These are phyloP conservation scores for Debaryomycetaceae sp. DNA, from an alignment of 1,139 yeast species.

Conservation along the genomic window DNA sequence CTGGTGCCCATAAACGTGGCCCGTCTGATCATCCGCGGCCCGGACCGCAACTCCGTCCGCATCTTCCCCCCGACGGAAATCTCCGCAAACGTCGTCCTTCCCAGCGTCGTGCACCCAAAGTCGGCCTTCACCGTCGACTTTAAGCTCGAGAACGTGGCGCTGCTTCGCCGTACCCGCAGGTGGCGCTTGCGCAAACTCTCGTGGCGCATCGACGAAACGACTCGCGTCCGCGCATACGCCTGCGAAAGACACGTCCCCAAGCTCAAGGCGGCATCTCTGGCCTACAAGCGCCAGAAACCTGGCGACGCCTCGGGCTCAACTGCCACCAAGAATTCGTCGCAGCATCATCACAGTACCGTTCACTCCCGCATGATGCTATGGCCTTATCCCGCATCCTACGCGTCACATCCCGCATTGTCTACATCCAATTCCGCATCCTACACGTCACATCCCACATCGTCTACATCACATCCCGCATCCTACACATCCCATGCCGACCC, in stretches of 20 bases:
- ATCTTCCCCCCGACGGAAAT: slow-evolving; percentile 95
- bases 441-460: background rate
- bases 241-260: slow-evolving; percentile 47
- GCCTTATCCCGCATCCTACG: slow-evolving; percentile 5
- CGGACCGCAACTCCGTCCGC: slow-evolving; percentile 77
- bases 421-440: background rate
- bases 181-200: slow-evolving; percentile 88
- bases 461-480: background rate
- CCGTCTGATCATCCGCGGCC: slow-evolving; percentile 70
- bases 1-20: slow-evolving; percentile 65
- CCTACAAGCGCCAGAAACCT: slow-evolving; percentile 16
- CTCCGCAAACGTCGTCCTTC: slow-evolving; percentile 75
- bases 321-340: too few species aligned
- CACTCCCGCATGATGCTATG: slow-evolving; percentile 17
- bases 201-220: slow-evolving; percentile 86
- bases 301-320: too few species aligned
- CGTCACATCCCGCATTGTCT: background rate
- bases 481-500: background rate
- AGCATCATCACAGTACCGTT: slow-evolving; percentile 30
- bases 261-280: slow-evolving; percentile 34
- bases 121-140: slow-evolving; percentile 77
- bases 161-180: slow-evolving; percentile 41
- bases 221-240: slow-evolving; percentile 46
- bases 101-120: slow-evolving; percentile 82
- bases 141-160: slow-evolving; percentile 66